These are phyloP conservation scores for Clitopilus hobsonii DNA, from an alignment of 768 basidiomycete genomes.

Conservation along the genomic window DNA sequence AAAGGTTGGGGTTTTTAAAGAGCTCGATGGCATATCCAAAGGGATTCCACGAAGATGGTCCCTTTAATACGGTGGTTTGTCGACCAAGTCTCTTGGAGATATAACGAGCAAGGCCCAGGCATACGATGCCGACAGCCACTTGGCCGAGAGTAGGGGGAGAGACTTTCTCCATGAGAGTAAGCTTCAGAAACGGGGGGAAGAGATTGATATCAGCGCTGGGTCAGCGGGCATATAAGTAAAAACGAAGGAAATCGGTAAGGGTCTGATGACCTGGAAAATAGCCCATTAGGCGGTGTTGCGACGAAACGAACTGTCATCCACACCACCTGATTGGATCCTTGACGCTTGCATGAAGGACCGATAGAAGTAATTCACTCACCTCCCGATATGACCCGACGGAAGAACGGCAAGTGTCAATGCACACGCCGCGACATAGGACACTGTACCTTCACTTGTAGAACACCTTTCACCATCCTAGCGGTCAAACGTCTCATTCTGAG, in stretches of 20 bases:
- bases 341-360: not conserved
- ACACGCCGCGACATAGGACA: not conserved
- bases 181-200: not conserved
- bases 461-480: too few species aligned
- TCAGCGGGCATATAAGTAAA: not conserved
- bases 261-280: not conserved
- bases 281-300: not conserved
- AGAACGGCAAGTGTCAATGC: not conserved
- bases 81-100: not conserved
- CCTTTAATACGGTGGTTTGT: not conserved
- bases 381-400: not conserved
- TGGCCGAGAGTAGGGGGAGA: not conserved
- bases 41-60: not conserved
- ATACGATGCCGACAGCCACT: not conserved
- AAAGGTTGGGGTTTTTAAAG: slow-evolving; percentile 9
- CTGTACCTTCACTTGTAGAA: too few species aligned
- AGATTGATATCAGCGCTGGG: not conserved
- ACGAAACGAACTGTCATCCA: not conserved
- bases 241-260: not conserved
- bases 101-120: not conserved
- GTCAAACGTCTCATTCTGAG: too few species aligned
- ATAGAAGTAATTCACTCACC: not conserved
- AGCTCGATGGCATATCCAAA: slow-evolving; percentile 9
- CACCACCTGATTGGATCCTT: not conserved
- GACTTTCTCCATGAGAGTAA: not conserved